Evolutionary conservation across 2,329 filamentous ascomycete species (phyloP).

Genomic region (Phyllosticta citribraziliensis): DNA sequence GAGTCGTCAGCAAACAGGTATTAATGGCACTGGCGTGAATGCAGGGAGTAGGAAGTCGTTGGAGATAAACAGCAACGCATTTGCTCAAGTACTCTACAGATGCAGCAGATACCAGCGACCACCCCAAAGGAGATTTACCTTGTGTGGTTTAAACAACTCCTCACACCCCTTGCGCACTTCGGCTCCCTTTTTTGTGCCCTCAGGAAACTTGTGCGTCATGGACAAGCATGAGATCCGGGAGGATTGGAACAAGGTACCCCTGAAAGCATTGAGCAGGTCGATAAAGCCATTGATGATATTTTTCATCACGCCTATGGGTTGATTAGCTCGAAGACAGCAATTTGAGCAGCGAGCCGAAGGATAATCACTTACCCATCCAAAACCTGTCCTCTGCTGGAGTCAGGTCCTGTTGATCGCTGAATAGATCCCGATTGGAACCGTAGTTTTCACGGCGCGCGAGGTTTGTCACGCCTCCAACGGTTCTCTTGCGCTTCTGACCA

Average conservation of each 20-base stretch:
- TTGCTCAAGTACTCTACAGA: too few species aligned
- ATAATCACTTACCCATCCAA: neutral
- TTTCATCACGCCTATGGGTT: neutral
- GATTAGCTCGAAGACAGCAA: too few species aligned
- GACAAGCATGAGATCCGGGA: neutral
- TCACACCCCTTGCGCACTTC: neutral
- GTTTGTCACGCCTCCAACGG: neutral
- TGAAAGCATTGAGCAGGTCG: neutral
- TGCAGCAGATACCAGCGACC: too few species aligned
- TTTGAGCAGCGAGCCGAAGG: too few species aligned
- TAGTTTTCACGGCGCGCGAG: neutral
- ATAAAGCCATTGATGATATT: neutral
- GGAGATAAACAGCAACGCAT: too few species aligned
- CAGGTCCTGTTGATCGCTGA: neutral
- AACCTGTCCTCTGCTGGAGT: neutral
- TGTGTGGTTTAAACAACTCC: neutral
- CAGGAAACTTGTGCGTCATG: neutral
- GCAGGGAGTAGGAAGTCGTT: too few species aligned
- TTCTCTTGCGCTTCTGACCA: neutral
- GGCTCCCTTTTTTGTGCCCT: neutral
- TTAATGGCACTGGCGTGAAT: neutral
- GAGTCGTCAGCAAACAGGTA: neutral
- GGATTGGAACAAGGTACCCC: neutral
- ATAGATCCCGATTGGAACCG: neutral
- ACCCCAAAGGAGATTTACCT: neutral